Base-by-base conservation (phyloP, 176 grass and related monocot species). In the Aegilops tauschii region DNA sequence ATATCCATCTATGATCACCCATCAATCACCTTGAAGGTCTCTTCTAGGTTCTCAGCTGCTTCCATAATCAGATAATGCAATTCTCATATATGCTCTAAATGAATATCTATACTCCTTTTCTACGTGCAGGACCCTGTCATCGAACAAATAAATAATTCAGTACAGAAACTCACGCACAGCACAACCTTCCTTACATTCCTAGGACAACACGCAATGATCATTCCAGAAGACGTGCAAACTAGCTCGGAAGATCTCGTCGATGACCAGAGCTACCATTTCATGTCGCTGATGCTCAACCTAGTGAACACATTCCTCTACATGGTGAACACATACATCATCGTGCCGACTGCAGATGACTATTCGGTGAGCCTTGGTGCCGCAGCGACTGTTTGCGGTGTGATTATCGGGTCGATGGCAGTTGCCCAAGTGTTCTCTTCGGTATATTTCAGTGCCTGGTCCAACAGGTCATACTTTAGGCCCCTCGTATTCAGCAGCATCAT, bases 351-450 rank as follows among this genome's bases (percentile, higher is more conserved):
- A 29, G 96, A 98, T 86, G 92, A 94, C 61, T 98, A 98, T 84
- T 89, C 96, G 52, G 86, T 98, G 44, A 95, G 92, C 81, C 93
- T 98, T n/a, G 96, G 96, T 0, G 96, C 96, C 47, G 93, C 96
- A n/a, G 90, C 96, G 4, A 98, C 96, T 32, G 96, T 94, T 40
- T 98, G 96, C 13, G 96, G 96, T 86, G 90, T 98, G 12, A 95
- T 98, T 62, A 95, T 98, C 12, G 96, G 96, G 63, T 95, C 96
- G 0, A 98, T 98, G 96, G 96, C 96, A 36, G 90, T 98, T 71
- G 96, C 96, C 36, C 96, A 98, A 79, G 80, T 96, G 61, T 98
- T 98, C 85, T 98, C 96, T n/a, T 98, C 96, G n/a, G 93, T 98
- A 76, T 98, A 98, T 67, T 96, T 98, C 37, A 98, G 96, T 88